These are phyloP conservation scores for Dothideomycetidae sp. DNA, from an alignment of 2,329 filamentous ascomycete genomes.

Conservation along the genomic window DNA sequence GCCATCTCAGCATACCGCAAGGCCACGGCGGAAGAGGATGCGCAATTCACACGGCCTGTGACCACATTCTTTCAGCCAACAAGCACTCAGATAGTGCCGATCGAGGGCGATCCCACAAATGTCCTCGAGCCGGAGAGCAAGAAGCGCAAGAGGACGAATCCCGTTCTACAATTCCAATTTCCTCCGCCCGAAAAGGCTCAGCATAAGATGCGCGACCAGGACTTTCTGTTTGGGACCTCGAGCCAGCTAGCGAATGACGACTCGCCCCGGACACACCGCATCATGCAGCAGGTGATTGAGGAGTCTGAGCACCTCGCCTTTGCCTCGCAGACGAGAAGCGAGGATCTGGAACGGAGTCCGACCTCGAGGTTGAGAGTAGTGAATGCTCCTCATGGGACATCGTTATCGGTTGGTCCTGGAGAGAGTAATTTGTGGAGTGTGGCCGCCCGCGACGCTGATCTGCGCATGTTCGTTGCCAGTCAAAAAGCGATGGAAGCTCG, in stretches of 20 bases:
- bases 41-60: slow-evolving; percentile 16
- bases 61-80: slow-evolving; percentile 33
- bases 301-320: slow-evolving; percentile 36
- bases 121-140: slow-evolving; percentile 11
- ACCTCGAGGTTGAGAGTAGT: slow-evolving; percentile 13
- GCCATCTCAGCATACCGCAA: slow-evolving; percentile 56
- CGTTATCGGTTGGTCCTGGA: slow-evolving; percentile 19
- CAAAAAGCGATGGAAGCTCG: not conserved
- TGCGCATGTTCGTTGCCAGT: slow-evolving; percentile 20
- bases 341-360: slow-evolving; percentile 1
- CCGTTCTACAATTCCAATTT: slow-evolving; percentile 11
- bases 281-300: slow-evolving; percentile 48
- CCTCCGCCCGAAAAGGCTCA: slow-evolving; percentile 33
- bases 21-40: slow-evolving; percentile 15
- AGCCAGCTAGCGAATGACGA: slow-evolving; percentile 66
- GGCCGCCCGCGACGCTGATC: slow-evolving; percentile 51
- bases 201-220: slow-evolving; percentile 51
- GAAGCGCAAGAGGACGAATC: slow-evolving; percentile 17
- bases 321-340: slow-evolving; percentile 20
- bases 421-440: slow-evolving; percentile 51
- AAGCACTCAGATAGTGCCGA: slow-evolving; percentile 3
- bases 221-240: slow-evolving; percentile 74
- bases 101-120: not conserved
- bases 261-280: slow-evolving; percentile 49
- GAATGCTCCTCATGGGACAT: slow-evolving; percentile 19